Conservation (phyloP, 495 filamentous ascomycete genomes). For the Hyphodiscus hymeniophilus region DNA sequence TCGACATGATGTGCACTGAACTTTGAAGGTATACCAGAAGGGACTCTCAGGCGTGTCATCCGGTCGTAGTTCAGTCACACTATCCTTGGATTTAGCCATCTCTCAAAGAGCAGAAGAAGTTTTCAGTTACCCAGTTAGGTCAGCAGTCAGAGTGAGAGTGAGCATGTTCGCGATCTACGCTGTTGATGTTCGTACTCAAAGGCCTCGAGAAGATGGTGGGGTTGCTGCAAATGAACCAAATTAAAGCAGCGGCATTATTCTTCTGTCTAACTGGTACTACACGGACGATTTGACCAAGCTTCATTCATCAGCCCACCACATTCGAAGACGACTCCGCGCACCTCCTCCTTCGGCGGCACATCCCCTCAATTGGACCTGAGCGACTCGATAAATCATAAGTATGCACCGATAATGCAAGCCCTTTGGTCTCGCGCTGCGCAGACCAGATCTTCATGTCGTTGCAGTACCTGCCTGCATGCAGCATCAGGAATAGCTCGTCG, state of each 20-base stretch:
- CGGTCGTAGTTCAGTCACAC: conserved; percentile 82
- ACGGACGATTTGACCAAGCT: too few relatives aligned
- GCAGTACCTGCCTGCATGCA: conserved; percentile 51
- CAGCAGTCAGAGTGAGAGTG: conserved; percentile 69
- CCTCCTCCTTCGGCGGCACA: neutral
- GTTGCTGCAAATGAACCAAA: neutral
- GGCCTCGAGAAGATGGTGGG: neutral
- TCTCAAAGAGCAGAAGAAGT: neutral
- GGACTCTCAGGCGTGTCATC: conserved; percentile 70
- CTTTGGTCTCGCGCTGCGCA: conserved; percentile 62
- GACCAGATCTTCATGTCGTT: conserved; percentile 53
- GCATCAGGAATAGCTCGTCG: conserved; percentile 44
- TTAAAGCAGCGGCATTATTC: conserved; percentile 1
- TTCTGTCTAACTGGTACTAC: too few relatives aligned
- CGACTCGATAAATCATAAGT: neutral
- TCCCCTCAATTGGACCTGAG: neutral
- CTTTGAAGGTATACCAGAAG: conserved; percentile 94
- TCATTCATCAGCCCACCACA: too few relatives aligned
- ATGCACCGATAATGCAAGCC: conserved; percentile 49
- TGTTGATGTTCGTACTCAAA: neutral
- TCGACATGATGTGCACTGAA: conserved; percentile 91
- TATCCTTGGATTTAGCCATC: conserved; percentile 26
- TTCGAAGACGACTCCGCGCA: neutral
- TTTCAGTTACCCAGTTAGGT: conserved; percentile 50
- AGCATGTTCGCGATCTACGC: conserved; percentile 49